Base-by-base conservation (phyloP, 1,284 basidiomycete species). In the Cryptococcus sp. region DNA sequence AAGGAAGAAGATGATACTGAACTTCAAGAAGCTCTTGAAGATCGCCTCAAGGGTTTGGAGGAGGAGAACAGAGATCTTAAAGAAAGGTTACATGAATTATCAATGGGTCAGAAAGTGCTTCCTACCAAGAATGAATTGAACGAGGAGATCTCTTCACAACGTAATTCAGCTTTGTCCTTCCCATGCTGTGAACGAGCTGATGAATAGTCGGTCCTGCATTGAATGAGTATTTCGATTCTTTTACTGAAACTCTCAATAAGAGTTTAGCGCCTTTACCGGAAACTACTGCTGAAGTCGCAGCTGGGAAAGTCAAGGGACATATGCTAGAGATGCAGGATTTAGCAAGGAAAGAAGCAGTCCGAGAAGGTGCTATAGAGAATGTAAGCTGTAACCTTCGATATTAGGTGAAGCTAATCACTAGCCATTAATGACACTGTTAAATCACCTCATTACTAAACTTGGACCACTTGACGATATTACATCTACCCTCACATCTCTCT, bases 61-160 rank as follows among this genome's bases (percentile, higher is more conserved):
- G 39, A 42, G 11, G 60, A 57, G 13, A 52, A 57, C 18, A 44
- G 45, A n/a, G 19, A 46, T n/a, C 22, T 64, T 11, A 59, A 66
- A 34, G 66, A 70, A 46, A 44, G 56, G 40, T n/a, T 61, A 2
- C 63, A 69, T 49, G 66, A 62, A 11, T 31, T 70, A 3, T 54
- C 52, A 14, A 57, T 53, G 7, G 56, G 56, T n/a, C 51, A 63
- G 23, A 56, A 52, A 24, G 55, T 56, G 1, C 41, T 69, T 22
- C 61, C 65, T 9, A 65, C 65, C 0, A 56, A 52, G 11, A 61
- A 66, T 23, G 69, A 70, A 32, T 43, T 67, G 19, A 56, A 53
- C 16, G 67, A 65, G 31, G 65, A 64, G 24, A 42, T 70, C 37
- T 49, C 45, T 18, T 55, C 57, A 1, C 56, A 60, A 23, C 21